These are phyloP conservation scores for Combretum micranthum DNA, from an alignment of 345 rosid species.

Conservation along the genomic window DNA sequence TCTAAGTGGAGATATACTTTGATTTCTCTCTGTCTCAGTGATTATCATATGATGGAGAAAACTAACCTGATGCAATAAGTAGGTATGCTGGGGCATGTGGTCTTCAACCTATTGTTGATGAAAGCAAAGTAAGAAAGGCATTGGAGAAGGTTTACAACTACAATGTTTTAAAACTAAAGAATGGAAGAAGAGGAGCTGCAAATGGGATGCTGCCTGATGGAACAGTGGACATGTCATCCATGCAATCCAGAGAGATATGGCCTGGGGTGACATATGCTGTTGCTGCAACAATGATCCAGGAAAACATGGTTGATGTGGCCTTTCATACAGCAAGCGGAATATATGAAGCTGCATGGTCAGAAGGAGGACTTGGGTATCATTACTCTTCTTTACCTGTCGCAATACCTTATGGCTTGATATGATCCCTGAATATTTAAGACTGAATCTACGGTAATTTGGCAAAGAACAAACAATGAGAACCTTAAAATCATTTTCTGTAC, in stretches of 20 bases:
- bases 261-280: conserved; percentile 88
- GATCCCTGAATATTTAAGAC: too few relatives aligned
- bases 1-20: too few relatives aligned
- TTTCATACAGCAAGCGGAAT: conserved; percentile 78
- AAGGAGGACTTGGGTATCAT: conserved; percentile 71
- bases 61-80: background rate
- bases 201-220: conserved; percentile 97
- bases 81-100: conserved; percentile 92
- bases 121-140: conserved; percentile 56
- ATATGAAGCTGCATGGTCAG: conserved; percentile 78
- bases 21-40: too few relatives aligned
- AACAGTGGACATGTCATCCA: conserved; percentile 55
- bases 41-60: too few relatives aligned
- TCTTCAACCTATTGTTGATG: conserved; percentile 65
- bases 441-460: too few relatives aligned
- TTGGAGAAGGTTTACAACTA: conserved; percentile 62
- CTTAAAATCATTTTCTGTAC: too few relatives aligned
- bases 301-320: conserved; percentile 57
- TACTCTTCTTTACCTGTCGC: background rate
- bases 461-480: too few relatives aligned
- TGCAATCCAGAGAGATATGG: conserved; percentile 97
- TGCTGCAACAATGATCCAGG: conserved; percentile 90
- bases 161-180: conserved; percentile 78
- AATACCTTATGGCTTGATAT: too few relatives aligned
- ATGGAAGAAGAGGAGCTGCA: conserved; percentile 76